Evolutionary conservation across 2,329 filamentous ascomycete genomes (phyloP).

Genomic region (Neurospora sp.): DNA sequence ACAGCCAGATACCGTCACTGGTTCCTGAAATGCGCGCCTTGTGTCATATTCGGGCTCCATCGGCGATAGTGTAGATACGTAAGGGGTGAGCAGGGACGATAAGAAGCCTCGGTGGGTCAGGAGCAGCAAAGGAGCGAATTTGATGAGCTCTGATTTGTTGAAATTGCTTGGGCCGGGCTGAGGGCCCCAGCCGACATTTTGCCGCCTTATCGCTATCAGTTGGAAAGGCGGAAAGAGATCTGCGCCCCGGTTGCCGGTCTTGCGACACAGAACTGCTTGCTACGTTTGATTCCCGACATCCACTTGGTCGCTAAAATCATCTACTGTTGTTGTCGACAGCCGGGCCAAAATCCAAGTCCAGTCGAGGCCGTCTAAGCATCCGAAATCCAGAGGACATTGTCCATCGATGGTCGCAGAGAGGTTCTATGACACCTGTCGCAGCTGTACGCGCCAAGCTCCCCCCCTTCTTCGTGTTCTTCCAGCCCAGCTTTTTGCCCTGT

Average conservation of each 20-base stretch:
- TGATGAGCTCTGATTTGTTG: neutral
- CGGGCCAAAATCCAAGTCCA: constrained; percentile 2
- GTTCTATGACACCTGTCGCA: constrained; percentile 12
- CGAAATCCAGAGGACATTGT: neutral
- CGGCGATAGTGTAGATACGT: neutral
- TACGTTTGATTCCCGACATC: constrained; percentile 1
- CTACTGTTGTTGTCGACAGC: constrained; percentile 1
- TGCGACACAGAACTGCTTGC: constrained; percentile 3
- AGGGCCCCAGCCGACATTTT: constrained; percentile 11
- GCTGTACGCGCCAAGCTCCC: constrained; percentile 12
- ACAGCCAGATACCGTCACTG: neutral
- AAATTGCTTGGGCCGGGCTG: neutral
- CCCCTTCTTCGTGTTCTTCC: constrained; percentile 6
- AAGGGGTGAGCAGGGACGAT: neutral
- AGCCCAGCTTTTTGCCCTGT: neutral
- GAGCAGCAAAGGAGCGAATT: neutral
- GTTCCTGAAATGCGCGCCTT: neutral
- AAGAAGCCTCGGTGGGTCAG: neutral
- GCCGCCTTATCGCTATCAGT: constrained; percentile 18
- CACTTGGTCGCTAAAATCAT: constrained; percentile 5
- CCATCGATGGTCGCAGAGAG: constrained; percentile 4
- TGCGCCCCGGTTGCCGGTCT: constrained; percentile 7
- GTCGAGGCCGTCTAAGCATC: neutral
- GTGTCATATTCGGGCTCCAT: neutral
- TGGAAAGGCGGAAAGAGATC: constrained; percentile 15